Evolutionary conservation across 2,329 filamentous ascomycete genomes (phyloP), one percentile per base, ranked within the genome.

Genomic region (Aspergillus fructus): DNA sequence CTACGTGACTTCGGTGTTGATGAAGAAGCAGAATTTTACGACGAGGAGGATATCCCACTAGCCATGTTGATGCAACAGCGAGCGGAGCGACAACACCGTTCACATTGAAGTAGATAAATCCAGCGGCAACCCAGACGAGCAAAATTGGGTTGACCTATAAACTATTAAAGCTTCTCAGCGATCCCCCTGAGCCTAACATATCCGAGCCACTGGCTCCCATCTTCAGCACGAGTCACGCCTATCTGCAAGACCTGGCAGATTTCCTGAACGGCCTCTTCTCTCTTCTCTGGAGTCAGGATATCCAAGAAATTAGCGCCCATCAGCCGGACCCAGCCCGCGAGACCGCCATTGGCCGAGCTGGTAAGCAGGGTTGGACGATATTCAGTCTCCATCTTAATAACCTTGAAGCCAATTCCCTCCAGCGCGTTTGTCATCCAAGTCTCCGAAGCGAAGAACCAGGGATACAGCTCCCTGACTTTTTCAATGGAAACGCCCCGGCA

Each of bases 361-460:
- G 74, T 80, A 40, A 79, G 61, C 58, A 69, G 76, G 24, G 87
- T 90, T 24, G 86, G 85, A 51, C 88, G 73, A 76, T 86, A 89
- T 74, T 89, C 86, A 19, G 79, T 70, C 75, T 91, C 87, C 0
- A 81, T 71, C 62, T 70, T 76, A 64, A 84, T 80, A 3, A 86
- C 77, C 27, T 67, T 64, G 49, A 82, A 81, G 0, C 78, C 79
- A 3, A 71, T 65, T 3, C 68, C 59, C 49, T 72, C 65, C 34
- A 82, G 62, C 3, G 69, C 66, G 15, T 59, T 55, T 41, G 64
- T 63, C 69, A 84, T 81, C 85, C 85, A 88, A 0, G 62, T 69
- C 65, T 86, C 85, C 61, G 87, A 85, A 0, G 88, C 86, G 69
- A 90, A 91, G 71, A 89, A 90, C 88, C 88, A 91, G 4, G 88